phyloP scores from a whole-genome alignment of 2,329 filamentous ascomycete species.

The Akanthomyces muscarius region DNA sequence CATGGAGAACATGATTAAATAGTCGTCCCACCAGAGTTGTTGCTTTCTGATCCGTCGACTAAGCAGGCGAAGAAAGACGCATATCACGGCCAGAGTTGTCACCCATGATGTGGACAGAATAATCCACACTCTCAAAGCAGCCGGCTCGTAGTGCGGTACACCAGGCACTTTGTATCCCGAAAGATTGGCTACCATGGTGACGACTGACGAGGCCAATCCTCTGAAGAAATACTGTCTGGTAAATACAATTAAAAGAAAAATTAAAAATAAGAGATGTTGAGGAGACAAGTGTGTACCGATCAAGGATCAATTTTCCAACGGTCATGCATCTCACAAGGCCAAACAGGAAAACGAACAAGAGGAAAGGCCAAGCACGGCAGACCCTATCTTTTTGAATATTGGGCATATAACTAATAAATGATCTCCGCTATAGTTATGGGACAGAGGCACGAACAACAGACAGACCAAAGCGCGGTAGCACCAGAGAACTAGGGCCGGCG shows the following conservation, averaged over 20 bases:
- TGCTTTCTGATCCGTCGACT: constrained; percentile 41
- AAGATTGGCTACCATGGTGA: constrained; percentile 11
- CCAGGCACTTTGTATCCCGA: constrained; percentile 12
- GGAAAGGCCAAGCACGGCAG: not conserved
- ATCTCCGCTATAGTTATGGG: not conserved
- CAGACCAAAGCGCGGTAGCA: not conserved
- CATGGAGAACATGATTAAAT: constrained; percentile 46
- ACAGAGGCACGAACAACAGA: not conserved
- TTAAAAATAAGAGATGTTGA: not conserved
- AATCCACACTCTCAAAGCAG: constrained; percentile 13
- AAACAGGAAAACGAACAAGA: not conserved
- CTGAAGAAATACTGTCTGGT: not conserved
- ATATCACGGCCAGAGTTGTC: constrained; percentile 37
- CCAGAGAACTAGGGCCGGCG: not conserved
- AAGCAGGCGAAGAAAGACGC: constrained; percentile 38
- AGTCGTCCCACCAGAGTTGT: constrained; percentile 49
- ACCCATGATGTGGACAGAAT: constrained; percentile 23
- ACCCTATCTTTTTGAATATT: not conserved
- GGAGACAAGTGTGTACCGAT: not conserved
- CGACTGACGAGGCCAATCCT: not conserved
- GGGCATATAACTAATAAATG: not conserved
- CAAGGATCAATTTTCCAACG: not conserved
- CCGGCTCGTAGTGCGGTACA: constrained; percentile 13
- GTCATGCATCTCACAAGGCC: not conserved
- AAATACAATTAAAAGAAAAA: not conserved